A percentile compares a stretch with the other conserved stretches of the same genome.
These are phyloP conservation scores for Alternaria angustiovoidea DNA, from an alignment of 2,329 filamentous ascomycete genomes.

Conservation along the genomic window DNA sequence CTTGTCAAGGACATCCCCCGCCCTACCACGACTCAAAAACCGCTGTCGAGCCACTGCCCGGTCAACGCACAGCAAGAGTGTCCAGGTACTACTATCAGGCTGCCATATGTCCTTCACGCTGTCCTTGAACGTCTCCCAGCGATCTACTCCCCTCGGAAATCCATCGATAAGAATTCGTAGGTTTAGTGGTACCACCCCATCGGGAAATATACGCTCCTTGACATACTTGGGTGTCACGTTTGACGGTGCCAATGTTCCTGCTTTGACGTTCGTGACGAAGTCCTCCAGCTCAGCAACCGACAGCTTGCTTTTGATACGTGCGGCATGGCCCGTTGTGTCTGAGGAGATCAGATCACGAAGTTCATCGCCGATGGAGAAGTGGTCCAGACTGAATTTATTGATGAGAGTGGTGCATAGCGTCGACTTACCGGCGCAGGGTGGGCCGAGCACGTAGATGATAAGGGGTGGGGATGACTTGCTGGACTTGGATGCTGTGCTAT, in stretches of 20 bases:
- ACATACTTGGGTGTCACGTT: conserved; percentile 14
- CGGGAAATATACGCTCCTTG: conserved; percentile 15
- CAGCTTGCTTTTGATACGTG: conserved; percentile 13
- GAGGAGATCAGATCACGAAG: conserved; percentile 14
- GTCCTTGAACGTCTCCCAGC: conserved; percentile 15
- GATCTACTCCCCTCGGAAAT: conserved; percentile 15
- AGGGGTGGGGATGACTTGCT: neutral
- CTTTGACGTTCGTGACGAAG: conserved; percentile 4
- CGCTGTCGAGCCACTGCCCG: conserved; percentile 4
- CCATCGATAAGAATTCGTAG: conserved; percentile 19
- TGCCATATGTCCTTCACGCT: conserved; percentile 7
- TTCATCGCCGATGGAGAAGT: conserved; percentile 22
- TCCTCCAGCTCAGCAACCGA: conserved; percentile 4
- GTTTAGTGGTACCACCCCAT: neutral
- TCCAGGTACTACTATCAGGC: neutral
- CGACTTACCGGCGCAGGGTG: conserved; percentile 23
- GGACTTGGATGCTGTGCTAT: neutral
- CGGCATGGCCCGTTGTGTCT: conserved; percentile 3
- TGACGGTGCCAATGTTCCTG: conserved; percentile 11
- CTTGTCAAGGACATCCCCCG: conserved; percentile 20
- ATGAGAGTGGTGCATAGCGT: conserved; percentile 17
- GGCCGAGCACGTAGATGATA: conserved; percentile 17
- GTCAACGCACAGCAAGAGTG: conserved; percentile 9
- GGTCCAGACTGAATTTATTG: conserved; percentile 11
- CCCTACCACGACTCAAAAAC: conserved; percentile 14